Evolutionary conservation across 345 rosid genomes (phyloP).

Genomic region (Sisymbrium altissimum): DNA sequence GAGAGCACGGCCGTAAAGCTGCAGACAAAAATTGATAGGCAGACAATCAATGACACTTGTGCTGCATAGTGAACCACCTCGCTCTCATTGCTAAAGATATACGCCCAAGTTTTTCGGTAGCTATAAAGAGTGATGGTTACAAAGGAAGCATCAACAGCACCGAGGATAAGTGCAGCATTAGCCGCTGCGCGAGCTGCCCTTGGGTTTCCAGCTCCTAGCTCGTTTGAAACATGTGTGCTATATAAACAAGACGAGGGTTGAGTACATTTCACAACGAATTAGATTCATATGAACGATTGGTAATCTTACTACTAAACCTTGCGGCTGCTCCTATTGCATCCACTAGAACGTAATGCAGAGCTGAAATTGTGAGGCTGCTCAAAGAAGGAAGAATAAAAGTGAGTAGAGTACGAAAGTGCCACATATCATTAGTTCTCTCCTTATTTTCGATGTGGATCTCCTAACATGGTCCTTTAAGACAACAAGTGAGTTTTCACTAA

Average conservation of each 20-base stretch:
- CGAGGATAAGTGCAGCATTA: conserved; percentile 18
- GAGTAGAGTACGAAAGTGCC: not conserved
- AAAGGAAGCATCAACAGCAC: conserved; percentile 30
- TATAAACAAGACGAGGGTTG: not conserved
- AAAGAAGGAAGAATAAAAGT: not conserved
- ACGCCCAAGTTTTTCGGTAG: conserved; percentile 31
- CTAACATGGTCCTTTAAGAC: no score
- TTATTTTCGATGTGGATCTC: no score
- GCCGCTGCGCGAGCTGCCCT: conserved; percentile 40
- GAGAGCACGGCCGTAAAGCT: conserved; percentile 38
- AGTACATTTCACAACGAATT: not conserved
- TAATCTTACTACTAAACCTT: conserved; percentile 40
- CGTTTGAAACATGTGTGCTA: conserved; percentile 53
- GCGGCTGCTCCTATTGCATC: conserved; percentile 51
- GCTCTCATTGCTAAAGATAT: conserved; percentile 34
- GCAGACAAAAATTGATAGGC: conserved; percentile 34
- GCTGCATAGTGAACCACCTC: conserved; percentile 41
- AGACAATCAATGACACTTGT: conserved; percentile 30
- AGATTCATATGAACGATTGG: not conserved
- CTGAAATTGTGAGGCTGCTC: conserved; percentile 41
- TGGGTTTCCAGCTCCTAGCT: conserved; percentile 50
- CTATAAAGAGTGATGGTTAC: conserved; percentile 30
- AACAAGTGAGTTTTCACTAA: no score
- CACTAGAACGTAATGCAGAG: conserved; percentile 41
- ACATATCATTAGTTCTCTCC: no score